These are phyloP conservation scores for Rhynchosporium graminicola DNA, from an alignment of 2,329 filamentous ascomycete species.

Conservation along the genomic window DNA sequence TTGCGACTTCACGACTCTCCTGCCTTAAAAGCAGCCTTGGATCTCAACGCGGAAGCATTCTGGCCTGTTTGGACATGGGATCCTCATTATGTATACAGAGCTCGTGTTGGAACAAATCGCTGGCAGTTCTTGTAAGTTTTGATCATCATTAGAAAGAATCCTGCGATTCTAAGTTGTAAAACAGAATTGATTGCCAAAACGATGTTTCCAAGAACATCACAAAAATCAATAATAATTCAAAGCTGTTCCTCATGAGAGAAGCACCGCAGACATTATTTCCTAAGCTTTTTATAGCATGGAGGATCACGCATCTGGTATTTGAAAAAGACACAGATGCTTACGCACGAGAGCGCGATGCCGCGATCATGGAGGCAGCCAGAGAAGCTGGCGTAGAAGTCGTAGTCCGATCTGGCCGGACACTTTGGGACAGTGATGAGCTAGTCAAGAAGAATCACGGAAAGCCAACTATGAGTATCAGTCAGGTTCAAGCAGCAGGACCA, in stretches of 20 bases:
- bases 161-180: no score
- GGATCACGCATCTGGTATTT: constrained; percentile 74
- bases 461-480: constrained; percentile 73
- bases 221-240: constrained; percentile 68
- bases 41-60: constrained; percentile 65
- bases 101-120: constrained; percentile 69
- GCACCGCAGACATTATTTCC: constrained; percentile 70
- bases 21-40: constrained; percentile 69
- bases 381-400: constrained; percentile 69
- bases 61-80: constrained; percentile 83
- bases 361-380: constrained; percentile 59
- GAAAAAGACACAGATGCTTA: constrained; percentile 80
- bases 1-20: constrained; percentile 77
- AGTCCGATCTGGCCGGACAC: constrained; percentile 62
- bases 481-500: constrained; percentile 63
- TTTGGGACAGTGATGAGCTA: constrained; percentile 73
- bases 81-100: constrained; percentile 75
- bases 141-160: not conserved
- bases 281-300: constrained; percentile 73
- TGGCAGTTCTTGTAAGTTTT: constrained; percentile 66
- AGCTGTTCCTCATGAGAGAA: constrained; percentile 71
- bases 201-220: constrained; percentile 68
- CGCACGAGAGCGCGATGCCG: constrained; percentile 62
- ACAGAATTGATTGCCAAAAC: constrained; percentile 69
- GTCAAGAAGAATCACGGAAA: constrained; percentile 65